phyloP scores from a whole-genome alignment of 352 stramenopile species.

The Phytophthora podocarpi region DNA sequence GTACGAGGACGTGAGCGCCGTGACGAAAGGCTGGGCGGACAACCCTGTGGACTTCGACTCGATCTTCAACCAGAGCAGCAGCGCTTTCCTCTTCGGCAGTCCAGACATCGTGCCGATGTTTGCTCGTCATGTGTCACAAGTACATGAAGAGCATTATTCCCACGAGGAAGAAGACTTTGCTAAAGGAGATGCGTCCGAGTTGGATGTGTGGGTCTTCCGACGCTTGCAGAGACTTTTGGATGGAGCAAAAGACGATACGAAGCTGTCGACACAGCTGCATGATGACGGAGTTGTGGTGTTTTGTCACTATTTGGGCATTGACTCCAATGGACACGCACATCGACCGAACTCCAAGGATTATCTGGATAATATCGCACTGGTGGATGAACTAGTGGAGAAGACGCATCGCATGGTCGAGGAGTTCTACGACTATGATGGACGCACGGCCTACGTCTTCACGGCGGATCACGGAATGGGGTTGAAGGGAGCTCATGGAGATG shows the following conservation, averaged over 20 bases:
- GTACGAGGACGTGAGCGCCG: slow-evolving; percentile 88
- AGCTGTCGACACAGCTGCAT: slow-evolving; percentile 45
- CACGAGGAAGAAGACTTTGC: slow-evolving; percentile 85
- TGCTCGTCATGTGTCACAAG: slow-evolving; percentile 72
- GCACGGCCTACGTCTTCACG: slow-evolving; percentile 83
- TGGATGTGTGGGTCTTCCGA: slow-evolving; percentile 83
- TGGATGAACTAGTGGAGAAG: slow-evolving; percentile 80
- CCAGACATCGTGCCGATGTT: slow-evolving; percentile 90
- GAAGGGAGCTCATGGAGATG: slow-evolving; percentile 83
- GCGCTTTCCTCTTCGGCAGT: slow-evolving; percentile 77
- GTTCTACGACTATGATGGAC: slow-evolving; percentile 69
- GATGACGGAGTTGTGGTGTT: slow-evolving; percentile 68
- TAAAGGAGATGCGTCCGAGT: slow-evolving; percentile 60
- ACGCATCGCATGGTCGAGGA: slow-evolving; percentile 60
- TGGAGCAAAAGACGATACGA: slow-evolving; percentile 10
- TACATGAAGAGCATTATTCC: slow-evolving; percentile 73
- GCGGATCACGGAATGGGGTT: slow-evolving; percentile 88
- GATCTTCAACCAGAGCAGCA: slow-evolving; percentile 81
- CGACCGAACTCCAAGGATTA: slow-evolving; percentile 79
- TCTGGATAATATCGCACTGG: slow-evolving; percentile 83
- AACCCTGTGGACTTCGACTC: slow-evolving; percentile 90
- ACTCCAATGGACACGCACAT: slow-evolving; percentile 87
- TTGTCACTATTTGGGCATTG: slow-evolving; percentile 84
- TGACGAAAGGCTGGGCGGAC: slow-evolving; percentile 89
- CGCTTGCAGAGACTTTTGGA: slow-evolving; percentile 52